These are phyloP conservation scores for Amyloporia xantha DNA, from an alignment of 768 basidiomycete species.

Conservation along the genomic window DNA sequence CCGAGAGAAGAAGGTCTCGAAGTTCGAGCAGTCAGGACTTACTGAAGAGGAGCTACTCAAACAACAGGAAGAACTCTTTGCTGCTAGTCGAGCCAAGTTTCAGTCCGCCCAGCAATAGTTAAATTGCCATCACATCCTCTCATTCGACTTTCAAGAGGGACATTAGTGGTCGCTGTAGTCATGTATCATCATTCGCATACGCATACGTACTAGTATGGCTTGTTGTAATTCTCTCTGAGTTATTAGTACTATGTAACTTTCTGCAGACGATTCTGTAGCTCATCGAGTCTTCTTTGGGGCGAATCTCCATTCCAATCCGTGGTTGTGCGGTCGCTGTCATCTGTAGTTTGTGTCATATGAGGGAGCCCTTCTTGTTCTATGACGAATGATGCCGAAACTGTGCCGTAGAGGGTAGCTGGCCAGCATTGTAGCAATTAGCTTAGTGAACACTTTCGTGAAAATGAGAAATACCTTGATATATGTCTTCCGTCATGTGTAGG, in stretches of 20 bases:
- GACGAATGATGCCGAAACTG: conserved; percentile 75
- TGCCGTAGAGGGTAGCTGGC: conserved; percentile 66
- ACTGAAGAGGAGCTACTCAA: conserved; percentile 85
- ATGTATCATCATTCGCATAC: conserved; percentile 13
- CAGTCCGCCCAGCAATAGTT: conserved; percentile 57
- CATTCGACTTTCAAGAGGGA: conserved; percentile 2
- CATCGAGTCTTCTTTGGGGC: conserved; percentile 50
- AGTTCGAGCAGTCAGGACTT: conserved; percentile 81
- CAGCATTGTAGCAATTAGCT: conserved; percentile 5
- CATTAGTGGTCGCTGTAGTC: conserved; percentile 12
- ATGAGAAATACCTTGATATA: conserved; percentile 54
- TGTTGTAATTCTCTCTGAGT: conserved; percentile 19
- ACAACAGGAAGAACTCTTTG: conserved; percentile 88
- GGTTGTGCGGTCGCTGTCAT: conserved; percentile 13
- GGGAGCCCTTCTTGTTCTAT: conserved; percentile 84
- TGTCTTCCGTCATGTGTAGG: conserved; percentile 47
- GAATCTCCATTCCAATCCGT: conserved; percentile 68
- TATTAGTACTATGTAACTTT: conserved; percentile 17
- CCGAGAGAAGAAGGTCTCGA: conserved; percentile 87
- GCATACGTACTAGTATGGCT: conserved; percentile 7
- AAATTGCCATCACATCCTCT: conserved; percentile 9
- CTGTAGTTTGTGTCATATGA: conserved; percentile 27
- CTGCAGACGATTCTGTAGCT: conserved; percentile 19
- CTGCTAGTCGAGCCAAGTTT: conserved; percentile 80
- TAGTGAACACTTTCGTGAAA: conserved; percentile 1